Conservation (phyloP, 139 green algal genomes). For the Haematococcus lacustris region DNA sequence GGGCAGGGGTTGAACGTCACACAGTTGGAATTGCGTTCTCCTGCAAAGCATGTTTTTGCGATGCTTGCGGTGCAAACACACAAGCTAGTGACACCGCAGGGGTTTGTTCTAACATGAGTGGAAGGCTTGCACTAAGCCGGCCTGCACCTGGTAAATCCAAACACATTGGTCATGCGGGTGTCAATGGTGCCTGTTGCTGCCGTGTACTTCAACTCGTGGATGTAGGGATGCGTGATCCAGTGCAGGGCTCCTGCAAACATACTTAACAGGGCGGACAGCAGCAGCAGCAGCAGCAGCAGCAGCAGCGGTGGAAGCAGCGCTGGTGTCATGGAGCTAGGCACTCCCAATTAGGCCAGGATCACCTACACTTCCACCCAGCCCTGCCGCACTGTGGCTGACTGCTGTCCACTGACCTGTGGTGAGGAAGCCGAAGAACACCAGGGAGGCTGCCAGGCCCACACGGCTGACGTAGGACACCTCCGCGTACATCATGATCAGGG, state of each 20-base stretch:
- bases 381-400: too few species aligned
- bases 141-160: too few species aligned
- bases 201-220: slow-evolving; percentile 33
- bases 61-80: not conserved
- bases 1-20: slow-evolving; percentile 29
- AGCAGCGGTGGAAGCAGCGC: too few species aligned
- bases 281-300: too few species aligned
- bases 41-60: too few species aligned
- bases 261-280: too few species aligned
- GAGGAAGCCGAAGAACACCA: slow-evolving; percentile 31
- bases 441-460: slow-evolving; percentile 19
- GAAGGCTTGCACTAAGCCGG: too few species aligned
- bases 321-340: too few species aligned
- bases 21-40: slow-evolving; percentile 15
- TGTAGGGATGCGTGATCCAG: slow-evolving; percentile 39
- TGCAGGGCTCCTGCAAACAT: slow-evolving; percentile 27
- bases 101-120: too few species aligned
- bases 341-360: too few species aligned
- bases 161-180: not conserved
- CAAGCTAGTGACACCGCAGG: too few species aligned
- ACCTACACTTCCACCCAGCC: too few species aligned
- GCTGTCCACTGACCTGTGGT: slow-evolving; percentile 32
- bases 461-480: slow-evolving; percentile 19
- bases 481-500: slow-evolving; percentile 23
- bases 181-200: slow-evolving; percentile 10